phyloP scores from a whole-genome alignment of 2,329 filamentous ascomycete species.

The Didymellaceae sp. region DNA sequence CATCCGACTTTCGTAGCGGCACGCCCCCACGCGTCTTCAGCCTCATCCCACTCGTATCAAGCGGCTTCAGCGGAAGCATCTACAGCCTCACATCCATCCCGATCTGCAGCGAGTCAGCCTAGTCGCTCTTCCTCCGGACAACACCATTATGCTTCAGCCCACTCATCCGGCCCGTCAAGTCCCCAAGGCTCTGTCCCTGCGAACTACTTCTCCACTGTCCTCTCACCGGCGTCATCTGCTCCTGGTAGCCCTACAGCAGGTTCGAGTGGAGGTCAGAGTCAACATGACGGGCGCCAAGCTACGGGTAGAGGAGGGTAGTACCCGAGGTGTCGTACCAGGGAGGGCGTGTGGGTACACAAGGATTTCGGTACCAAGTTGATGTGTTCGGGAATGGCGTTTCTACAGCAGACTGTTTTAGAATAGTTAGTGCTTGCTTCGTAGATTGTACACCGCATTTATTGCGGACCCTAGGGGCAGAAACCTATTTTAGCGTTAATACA shows the following conservation, averaged over 20 bases:
- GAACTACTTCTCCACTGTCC: not conserved
- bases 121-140: not conserved
- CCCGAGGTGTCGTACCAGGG: too few species aligned
- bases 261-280: too few species aligned
- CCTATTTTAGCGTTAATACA: too few species aligned
- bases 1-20: not conserved
- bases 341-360: not conserved
- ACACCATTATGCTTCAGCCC: not conserved
- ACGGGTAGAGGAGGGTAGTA: too few species aligned
- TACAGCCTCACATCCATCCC: not conserved
- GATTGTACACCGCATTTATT: too few species aligned
- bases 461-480: too few species aligned
- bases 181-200: not conserved
- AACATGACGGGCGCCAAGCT: too few species aligned
- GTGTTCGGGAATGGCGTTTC: too few species aligned
- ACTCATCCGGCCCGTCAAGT: not conserved
- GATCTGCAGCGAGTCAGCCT: not conserved
- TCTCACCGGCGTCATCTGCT: not conserved
- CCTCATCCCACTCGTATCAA: not conserved
- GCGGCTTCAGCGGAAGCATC: too few species aligned
- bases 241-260: not conserved
- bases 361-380: too few species aligned
- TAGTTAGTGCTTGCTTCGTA: too few species aligned
- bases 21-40: not conserved
- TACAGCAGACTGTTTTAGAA: too few species aligned